Evolutionary conservation across 1,139 yeast species (phyloP).

Genomic region (Tardiomyces depauwii): DNA sequence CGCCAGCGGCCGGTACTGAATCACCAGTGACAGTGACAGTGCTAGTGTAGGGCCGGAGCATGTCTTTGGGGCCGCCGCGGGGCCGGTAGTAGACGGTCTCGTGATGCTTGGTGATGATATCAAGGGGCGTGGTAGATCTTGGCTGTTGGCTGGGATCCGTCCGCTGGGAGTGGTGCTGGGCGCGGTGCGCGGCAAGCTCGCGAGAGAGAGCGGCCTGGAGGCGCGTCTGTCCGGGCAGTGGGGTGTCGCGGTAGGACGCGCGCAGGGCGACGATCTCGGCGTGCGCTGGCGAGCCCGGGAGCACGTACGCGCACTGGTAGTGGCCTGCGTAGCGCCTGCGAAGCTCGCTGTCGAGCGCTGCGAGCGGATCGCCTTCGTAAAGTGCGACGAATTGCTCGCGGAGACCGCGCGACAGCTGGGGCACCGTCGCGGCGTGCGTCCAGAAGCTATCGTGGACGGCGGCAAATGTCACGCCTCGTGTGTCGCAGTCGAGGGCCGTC

Average conservation of each 20-base stretch:
- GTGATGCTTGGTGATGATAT: background rate
- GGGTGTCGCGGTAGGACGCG: constrained; percentile 1
- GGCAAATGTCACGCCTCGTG: constrained; percentile 59
- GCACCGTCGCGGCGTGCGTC: constrained; percentile 83
- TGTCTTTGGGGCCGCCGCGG: background rate
- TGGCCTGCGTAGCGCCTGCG: constrained; percentile 61
- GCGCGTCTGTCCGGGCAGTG: constrained; percentile 15
- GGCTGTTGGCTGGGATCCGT: too few relatives aligned
- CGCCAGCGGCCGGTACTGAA: background rate
- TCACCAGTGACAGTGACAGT: background rate
- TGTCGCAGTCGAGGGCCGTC: constrained; percentile 66
- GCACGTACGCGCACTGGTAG: constrained; percentile 34
- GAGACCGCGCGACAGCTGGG: constrained; percentile 48
- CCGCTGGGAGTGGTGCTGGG: background rate
- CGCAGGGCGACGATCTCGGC: constrained; percentile 4
- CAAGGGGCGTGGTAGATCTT: background rate
- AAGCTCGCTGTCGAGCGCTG: constrained; percentile 61
- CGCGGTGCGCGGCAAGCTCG: constrained; percentile 2
- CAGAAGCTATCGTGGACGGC: constrained; percentile 95
- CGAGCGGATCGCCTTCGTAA: constrained; percentile 56
- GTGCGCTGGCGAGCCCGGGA: constrained; percentile 5
- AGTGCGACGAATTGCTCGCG: constrained; percentile 67
- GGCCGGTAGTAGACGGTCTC: background rate
- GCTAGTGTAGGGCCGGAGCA: background rate
- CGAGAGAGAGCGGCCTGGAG: constrained; percentile 21